Conservation (phyloP, 1,284 basidiomycete species). For the Irpex sp. region DNA sequence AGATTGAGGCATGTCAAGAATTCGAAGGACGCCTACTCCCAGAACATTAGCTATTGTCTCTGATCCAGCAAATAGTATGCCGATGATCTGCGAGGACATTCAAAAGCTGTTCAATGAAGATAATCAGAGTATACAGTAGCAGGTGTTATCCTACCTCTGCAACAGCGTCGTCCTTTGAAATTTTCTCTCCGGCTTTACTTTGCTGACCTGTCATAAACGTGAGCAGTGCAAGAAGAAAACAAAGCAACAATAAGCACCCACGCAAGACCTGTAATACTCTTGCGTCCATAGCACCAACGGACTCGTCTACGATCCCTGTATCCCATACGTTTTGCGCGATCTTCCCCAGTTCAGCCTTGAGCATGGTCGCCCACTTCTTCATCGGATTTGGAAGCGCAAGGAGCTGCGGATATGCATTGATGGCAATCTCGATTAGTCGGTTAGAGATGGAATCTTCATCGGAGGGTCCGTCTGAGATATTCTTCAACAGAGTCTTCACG, state of each 20-base stretch:
- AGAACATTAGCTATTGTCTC: slow-evolving; percentile 24
- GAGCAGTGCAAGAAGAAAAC: neutral
- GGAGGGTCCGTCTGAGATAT: neutral
- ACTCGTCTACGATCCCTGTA: neutral
- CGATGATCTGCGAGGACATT: slow-evolving; percentile 6
- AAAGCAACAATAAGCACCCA: neutral
- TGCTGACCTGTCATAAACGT: neutral
- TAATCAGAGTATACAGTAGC: neutral
- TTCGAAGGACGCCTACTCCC: slow-evolving; percentile 23
- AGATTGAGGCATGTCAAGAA: slow-evolving; percentile 12
- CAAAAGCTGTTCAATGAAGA: neutral
- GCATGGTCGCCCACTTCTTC: neutral
- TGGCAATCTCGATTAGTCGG: neutral
- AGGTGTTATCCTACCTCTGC: neutral
- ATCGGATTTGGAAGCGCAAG: neutral
- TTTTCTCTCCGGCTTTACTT: neutral
- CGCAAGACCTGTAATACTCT: neutral
- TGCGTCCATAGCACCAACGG: neutral
- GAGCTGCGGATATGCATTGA: neutral
- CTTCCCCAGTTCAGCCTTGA: neutral
- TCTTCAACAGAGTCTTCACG: neutral
- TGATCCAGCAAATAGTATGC: slow-evolving; percentile 19
- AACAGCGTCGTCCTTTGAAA: neutral
- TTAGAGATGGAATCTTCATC: neutral
- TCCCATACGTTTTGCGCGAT: neutral